Conservation (phyloP, 495 filamentous ascomycete genomes). For the Penicillium bovifimosum region DNA sequence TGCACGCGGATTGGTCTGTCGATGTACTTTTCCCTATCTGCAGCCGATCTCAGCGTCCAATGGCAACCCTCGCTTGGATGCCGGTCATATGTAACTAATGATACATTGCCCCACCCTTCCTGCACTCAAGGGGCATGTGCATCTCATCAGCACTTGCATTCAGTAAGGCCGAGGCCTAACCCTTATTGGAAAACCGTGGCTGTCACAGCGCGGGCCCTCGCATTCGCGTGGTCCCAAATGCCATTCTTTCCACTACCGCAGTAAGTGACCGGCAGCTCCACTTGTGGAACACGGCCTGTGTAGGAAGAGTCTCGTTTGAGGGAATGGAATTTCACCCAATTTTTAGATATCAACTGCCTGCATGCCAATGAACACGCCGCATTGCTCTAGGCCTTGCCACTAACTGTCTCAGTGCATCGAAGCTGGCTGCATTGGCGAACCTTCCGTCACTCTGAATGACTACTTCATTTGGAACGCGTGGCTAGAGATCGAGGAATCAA, state of each 20-base stretch:
- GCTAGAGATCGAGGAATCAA: neutral
- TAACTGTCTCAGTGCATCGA: neutral
- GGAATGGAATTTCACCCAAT: neutral
- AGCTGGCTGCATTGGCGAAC: neutral
- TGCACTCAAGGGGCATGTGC: constrained; percentile 12
- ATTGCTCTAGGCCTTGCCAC: neutral
- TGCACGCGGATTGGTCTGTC: constrained; percentile 30
- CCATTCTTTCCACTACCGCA: constrained; percentile 8
- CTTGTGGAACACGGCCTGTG: neutral
- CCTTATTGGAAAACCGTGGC: constrained; percentile 19
- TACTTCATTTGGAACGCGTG: neutral
- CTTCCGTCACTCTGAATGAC: neutral
- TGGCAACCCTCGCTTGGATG: constrained; percentile 19
- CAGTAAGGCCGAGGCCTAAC: constrained; percentile 5
- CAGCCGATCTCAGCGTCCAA: constrained; percentile 29
- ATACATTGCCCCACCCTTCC: constrained; percentile 16
- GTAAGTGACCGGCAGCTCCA: neutral
- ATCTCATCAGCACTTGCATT: constrained; percentile 15
- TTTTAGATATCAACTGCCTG: neutral
- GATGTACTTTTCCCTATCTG: constrained; percentile 24
- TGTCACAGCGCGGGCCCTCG: constrained; percentile 23
- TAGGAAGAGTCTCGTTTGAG: neutral
- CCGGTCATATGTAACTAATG: constrained; percentile 34
- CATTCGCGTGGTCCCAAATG: constrained; percentile 29
- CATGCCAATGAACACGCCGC: neutral